Evolutionary conservation across 192 early-diverging fungal species (phyloP).

Genomic region (Kappamyces sp.): DNA sequence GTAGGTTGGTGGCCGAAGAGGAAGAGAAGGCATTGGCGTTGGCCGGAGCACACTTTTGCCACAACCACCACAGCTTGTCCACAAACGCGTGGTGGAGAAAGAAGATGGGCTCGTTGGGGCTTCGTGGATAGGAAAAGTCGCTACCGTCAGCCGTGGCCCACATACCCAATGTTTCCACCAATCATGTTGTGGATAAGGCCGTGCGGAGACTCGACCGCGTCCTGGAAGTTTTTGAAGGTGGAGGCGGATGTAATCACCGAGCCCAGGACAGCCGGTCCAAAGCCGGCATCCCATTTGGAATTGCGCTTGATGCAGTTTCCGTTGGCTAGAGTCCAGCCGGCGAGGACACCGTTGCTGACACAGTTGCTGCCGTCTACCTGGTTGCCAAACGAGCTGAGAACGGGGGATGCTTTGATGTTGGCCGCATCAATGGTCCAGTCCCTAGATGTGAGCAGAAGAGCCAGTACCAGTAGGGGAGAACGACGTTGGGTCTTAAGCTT

Average conservation of each 20-base stretch:
- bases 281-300: too few species aligned
- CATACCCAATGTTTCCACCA: slow-evolving; percentile 49
- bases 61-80: slow-evolving; percentile 54
- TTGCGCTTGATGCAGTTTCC: not conserved
- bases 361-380: too few species aligned
- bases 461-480: slow-evolving; percentile 58
- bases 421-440: too few species aligned
- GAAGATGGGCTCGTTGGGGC: slow-evolving; percentile 58
- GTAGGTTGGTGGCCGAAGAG: too few species aligned
- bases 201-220: slow-evolving; percentile 34
- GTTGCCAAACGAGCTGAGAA: too few species aligned
- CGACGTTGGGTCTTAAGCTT: slow-evolving; percentile 27
- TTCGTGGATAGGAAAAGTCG: slow-evolving; percentile 32
- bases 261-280: too few species aligned
- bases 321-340: slow-evolving; percentile 9
- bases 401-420: too few species aligned
- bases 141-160: too few species aligned
- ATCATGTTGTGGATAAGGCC: slow-evolving; percentile 28
- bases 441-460: slow-evolving; percentile 40
- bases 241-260: too few species aligned
- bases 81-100: slow-evolving; percentile 60
- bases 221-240: slow-evolving; percentile 24
- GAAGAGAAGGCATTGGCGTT: too few species aligned
- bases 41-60: too few species aligned
- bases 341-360: slow-evolving; percentile 7